Evolutionary conservation across 2,329 filamentous ascomycete species (phyloP), one percentile per base, ranked within the genome.

Genomic region (Diaporthe vexans): DNA sequence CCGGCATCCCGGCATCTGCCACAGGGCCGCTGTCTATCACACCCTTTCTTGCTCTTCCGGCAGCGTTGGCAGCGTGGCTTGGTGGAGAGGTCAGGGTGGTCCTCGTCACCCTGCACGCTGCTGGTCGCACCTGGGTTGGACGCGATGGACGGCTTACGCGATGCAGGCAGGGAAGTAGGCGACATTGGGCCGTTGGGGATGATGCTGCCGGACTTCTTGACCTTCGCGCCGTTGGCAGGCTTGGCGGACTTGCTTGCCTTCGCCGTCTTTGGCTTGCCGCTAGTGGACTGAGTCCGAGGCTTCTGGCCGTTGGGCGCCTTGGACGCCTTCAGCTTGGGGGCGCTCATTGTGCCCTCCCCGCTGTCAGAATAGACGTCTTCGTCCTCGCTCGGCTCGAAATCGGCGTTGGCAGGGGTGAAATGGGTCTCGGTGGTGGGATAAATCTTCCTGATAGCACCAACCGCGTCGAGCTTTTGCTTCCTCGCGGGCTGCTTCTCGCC

Each of bases 11-110:
- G 95, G 91, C 97, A 99, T 77, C 97, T 92, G 73, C 95, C 94
- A 81, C 97, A 99, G 37, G 97, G 97, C 52, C 97, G 93, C 85
- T 98, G 97, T 74, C 97, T 93, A 86, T 99, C 97, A 82, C 97
- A 99, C 17, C 97, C 97, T 86, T 99, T 99, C 89, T 99, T 99
- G 86, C 96, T 98, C 91, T 99, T 99, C 80, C 97, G 94, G 88
- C 97, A 99, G 74, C 97, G 94, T 83, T 99, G 97, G 87, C 97
- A 99, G 76, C 97, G 95, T 73, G 97, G 97, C 85, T 98, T 98
- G 78, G 94, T 95, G 0, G 96, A 98, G 26, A 98, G 86, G 79
- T 99, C 96, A 4, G 95, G 97, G 65, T 98, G 88, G 73, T 98
- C 95, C 77, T 98, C 95, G 77, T 98, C 94, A 78, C 95, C 94